Evolutionary conservation across 2,329 filamentous ascomycete species (phyloP).

Genomic region (Aspergillus sp.): DNA sequence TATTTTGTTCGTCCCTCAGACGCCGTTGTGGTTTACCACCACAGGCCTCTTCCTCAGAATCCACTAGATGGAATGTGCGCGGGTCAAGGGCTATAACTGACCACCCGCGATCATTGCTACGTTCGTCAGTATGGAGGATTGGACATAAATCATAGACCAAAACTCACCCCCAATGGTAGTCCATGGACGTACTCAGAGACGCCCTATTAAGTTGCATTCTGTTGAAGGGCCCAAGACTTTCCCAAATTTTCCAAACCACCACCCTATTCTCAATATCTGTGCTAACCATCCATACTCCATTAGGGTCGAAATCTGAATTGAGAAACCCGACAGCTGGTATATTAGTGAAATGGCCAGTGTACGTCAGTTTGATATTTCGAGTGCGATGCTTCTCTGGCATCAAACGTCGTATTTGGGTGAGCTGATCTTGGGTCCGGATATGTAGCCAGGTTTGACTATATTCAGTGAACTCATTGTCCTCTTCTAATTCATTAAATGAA

Average conservation of each 20-base stretch:
- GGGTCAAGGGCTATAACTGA: slow-evolving; percentile 47
- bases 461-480: slow-evolving; percentile 17
- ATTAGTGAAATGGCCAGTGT: slow-evolving; percentile 49
- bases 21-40: slow-evolving; percentile 32
- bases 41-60: slow-evolving; percentile 40
- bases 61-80: slow-evolving; percentile 38
- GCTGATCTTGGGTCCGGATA: slow-evolving; percentile 24
- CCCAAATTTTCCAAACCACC: slow-evolving; percentile 52
- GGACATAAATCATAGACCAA: neutral
- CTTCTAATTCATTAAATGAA: slow-evolving; percentile 14
- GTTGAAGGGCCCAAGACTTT: slow-evolving; percentile 28
- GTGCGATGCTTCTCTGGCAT: slow-evolving; percentile 36
- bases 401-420: slow-evolving; percentile 28
- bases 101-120: slow-evolving; percentile 42
- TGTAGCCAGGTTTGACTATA: slow-evolving; percentile 35
- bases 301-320: slow-evolving; percentile 56
- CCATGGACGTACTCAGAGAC: slow-evolving; percentile 20
- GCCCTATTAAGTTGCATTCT: slow-evolving; percentile 31
- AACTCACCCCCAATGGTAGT: slow-evolving; percentile 25
- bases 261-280: slow-evolving; percentile 55
- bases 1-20: slow-evolving; percentile 16
- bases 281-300: slow-evolving; percentile 57
- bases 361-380: slow-evolving; percentile 43
- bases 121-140: slow-evolving; percentile 7
- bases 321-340: slow-evolving; percentile 60